A percentile compares a stretch with the other conserved stretches of the same genome.
These are phyloP conservation scores for Ophiostoma angusticollis DNA, from an alignment of 2,329 filamentous ascomycete genomes.

Conservation along the genomic window DNA sequence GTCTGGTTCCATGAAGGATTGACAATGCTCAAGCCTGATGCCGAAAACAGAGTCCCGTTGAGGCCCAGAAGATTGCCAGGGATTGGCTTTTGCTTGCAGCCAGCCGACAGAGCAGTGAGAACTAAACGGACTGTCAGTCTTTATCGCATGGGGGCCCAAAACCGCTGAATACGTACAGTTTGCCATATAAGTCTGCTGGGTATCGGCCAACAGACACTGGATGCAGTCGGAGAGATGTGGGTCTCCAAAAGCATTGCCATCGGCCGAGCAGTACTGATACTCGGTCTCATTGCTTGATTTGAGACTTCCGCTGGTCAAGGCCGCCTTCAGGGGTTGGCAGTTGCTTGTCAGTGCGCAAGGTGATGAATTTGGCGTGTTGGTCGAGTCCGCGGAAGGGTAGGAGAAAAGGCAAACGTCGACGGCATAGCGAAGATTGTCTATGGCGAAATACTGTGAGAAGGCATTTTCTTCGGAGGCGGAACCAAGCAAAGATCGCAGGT, in stretches of 20 bases:
- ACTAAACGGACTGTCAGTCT: conserved; percentile 22
- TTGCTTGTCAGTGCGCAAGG: conserved; percentile 30
- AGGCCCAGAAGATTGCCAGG: conserved; percentile 27
- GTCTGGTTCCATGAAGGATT: conserved; percentile 18
- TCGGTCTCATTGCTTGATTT: conserved; percentile 16
- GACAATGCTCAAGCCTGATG: conserved; percentile 27
- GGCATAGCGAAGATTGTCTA: conserved; percentile 38
- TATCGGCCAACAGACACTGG: conserved; percentile 29
- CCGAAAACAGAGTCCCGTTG: conserved; percentile 30
- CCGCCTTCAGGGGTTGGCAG: conserved; percentile 27
- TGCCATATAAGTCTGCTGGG: conserved; percentile 29
- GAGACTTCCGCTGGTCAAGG: conserved; percentile 24
- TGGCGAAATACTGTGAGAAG: too few species aligned
- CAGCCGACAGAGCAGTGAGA: conserved; percentile 32
- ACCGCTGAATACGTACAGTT: conserved; percentile 30
- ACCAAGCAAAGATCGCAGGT: too few species aligned
- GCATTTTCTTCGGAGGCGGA: too few species aligned
- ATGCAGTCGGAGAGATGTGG: conserved; percentile 25
- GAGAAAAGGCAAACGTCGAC: conserved; percentile 34
- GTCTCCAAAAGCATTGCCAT: conserved; percentile 22
- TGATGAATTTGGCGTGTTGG: conserved; percentile 26
- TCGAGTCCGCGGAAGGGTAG: conserved; percentile 18
- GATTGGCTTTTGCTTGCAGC: conserved; percentile 32
- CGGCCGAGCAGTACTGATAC: conserved; percentile 30
- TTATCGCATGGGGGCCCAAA: too few species aligned